These are phyloP conservation scores for Crithidia fasciculata DNA, from an alignment of 208 protist species.

Conservation along the genomic window DNA sequence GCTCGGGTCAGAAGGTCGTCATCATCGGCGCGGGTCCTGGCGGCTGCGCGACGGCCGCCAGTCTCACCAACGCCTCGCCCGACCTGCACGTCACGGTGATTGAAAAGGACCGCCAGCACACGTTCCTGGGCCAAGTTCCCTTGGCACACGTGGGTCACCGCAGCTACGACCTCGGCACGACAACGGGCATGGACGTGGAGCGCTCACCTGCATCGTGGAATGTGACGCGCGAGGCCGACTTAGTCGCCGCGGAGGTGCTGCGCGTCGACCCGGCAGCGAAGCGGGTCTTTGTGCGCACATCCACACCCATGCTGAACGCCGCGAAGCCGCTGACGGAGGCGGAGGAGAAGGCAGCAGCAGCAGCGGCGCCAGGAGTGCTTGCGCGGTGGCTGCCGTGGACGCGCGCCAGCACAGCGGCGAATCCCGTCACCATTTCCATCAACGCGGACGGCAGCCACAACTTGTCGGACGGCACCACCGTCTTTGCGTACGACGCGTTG, in stretches of 20 bases:
- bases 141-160: constrained; percentile 85
- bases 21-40: constrained; percentile 79
- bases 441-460: constrained; percentile 31
- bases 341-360: not conserved
- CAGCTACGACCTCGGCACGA: constrained; percentile 88
- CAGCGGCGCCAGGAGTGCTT: not conserved
- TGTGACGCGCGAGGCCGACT: constrained; percentile 72
- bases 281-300: constrained; percentile 56
- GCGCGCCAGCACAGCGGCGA: not conserved
- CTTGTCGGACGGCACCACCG: constrained; percentile 37
- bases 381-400: constrained; percentile 12
- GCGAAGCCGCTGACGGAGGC: constrained; percentile 8
- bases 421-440: constrained; percentile 7
- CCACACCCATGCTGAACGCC: constrained; percentile 20
- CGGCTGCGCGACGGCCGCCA: constrained; percentile 64
- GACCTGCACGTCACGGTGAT: constrained; percentile 81
- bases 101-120: constrained; percentile 68
- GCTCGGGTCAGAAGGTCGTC: constrained; percentile 61
- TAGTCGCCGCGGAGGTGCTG: constrained; percentile 71
- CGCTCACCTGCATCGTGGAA: constrained; percentile 81
- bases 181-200: constrained; percentile 67
- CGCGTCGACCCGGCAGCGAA: constrained; percentile 49
- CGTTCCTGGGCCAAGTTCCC: constrained; percentile 63
- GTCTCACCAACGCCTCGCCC: constrained; percentile 52
- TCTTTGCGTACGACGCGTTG: constrained; percentile 82